Percentiles rank a stretch among this genome's conserved stretches.
phyloP scores from a whole-genome alignment of 805 yeast genomes.

The Yarrowia sp. region DNA sequence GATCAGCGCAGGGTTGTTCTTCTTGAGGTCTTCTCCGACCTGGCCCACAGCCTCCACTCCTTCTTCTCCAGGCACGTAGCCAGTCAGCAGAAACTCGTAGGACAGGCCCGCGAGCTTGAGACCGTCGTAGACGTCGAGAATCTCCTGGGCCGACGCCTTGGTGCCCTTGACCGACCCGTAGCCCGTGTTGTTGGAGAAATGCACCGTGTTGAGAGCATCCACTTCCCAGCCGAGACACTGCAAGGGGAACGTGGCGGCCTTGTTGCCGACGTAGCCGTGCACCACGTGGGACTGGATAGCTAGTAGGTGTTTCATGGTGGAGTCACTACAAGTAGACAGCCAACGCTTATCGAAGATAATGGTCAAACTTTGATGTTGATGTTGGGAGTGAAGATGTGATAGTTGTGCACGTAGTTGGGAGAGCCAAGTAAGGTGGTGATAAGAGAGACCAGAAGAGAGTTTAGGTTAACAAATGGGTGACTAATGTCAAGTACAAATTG shows the following conservation, averaged over 20 bases:
- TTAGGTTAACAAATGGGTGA: too few relatives aligned
- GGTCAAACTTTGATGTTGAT: too few relatives aligned
- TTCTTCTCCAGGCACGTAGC: conserved; percentile 74
- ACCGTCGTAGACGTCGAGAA: conserved; percentile 63
- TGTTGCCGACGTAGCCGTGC: conserved; percentile 95
- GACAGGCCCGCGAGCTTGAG: conserved; percentile 56
- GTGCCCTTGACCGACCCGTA: conserved; percentile 73
- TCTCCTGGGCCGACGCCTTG: conserved; percentile 55
- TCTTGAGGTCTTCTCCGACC: conserved; percentile 51
- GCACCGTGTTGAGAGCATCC: conserved; percentile 85
- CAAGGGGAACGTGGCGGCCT: conserved; percentile 88
- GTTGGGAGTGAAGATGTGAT: too few relatives aligned
- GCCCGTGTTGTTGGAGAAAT: conserved; percentile 92
- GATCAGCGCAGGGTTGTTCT: conserved; percentile 46
- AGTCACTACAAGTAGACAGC: not conserved
- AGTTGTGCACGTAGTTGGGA: too few relatives aligned
- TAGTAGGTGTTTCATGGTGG: conserved; percentile 48
- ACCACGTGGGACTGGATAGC: conserved; percentile 89
- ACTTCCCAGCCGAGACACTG: conserved; percentile 93
- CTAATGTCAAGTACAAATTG: too few relatives aligned
- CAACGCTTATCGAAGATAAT: not conserved
- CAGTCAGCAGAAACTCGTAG: conserved; percentile 76
- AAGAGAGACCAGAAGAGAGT: too few relatives aligned
- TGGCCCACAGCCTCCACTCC: conserved; percentile 60
- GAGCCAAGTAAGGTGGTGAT: too few relatives aligned